Conservation (phyloP, 257 asterid species). For the Fraxinus anomala region DNA sequence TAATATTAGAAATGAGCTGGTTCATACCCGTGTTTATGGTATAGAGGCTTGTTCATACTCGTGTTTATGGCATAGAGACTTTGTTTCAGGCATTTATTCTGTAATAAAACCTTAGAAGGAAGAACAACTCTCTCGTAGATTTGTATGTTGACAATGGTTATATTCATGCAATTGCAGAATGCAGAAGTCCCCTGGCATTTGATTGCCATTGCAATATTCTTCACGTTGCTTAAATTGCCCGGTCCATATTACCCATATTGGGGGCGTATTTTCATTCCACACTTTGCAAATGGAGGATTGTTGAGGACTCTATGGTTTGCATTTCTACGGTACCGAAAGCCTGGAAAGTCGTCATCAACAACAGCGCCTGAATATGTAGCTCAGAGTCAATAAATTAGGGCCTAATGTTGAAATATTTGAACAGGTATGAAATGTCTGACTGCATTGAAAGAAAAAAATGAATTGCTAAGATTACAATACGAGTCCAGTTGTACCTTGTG, state of each 20-base stretch:
- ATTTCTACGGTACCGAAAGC: slow-evolving; percentile 62
- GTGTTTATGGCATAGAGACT: not conserved
- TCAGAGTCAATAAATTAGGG: slow-evolving; percentile 27
- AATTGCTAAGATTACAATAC: not conserved
- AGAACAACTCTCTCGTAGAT: not conserved
- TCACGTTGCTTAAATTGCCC: slow-evolving; percentile 69
- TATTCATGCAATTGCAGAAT: slow-evolving; percentile 41
- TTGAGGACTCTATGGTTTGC: slow-evolving; percentile 80
- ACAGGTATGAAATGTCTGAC: slow-evolving; percentile 35
- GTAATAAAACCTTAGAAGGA: not conserved
- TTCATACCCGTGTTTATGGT: not conserved
- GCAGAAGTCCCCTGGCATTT: slow-evolving; percentile 95
- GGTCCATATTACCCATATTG: slow-evolving; percentile 96
- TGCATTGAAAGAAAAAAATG: not conserved
- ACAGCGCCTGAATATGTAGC: slow-evolving; percentile 25
- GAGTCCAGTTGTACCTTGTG: not conserved
- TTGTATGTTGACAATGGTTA: slow-evolving; percentile 3
- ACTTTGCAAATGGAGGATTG: slow-evolving; percentile 80
- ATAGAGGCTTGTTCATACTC: not conserved
- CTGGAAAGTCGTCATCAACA: slow-evolving; percentile 42
- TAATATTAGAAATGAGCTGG: not conserved
- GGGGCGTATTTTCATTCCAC: slow-evolving; percentile 91
- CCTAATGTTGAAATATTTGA: slow-evolving; percentile 21
- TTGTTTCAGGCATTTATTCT: not conserved
- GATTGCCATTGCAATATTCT: slow-evolving; percentile 51